Evolutionary conservation across 108 stramenopile species (phyloP), one percentile per base, ranked within the genome.

Genomic region (Cyclostephanos tholiformis): DNA sequence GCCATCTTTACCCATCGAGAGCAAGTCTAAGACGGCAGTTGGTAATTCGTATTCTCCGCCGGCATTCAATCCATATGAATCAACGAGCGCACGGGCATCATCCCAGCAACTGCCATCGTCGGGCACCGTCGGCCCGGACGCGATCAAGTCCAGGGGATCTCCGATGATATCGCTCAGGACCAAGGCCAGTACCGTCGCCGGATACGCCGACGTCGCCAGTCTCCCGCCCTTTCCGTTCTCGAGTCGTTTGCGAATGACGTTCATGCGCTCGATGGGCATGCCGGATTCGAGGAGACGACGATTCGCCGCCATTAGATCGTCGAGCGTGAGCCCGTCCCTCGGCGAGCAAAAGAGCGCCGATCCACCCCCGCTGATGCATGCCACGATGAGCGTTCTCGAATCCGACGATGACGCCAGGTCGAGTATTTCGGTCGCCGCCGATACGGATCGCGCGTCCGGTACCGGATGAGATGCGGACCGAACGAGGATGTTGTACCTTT

Each of bases 71-170:
- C 85, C 74, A 73, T 86, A 84, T 44, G 80, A 73, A 20, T 88
- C 29, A 2, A 90, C 87, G 49, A 92, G 69, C 25, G 61, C 23
- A 72, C 77, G 84, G 23, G 89, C 91, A 71, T 89, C 88, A 25
- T 71, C 55, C 79, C 79, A 86, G 8, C 49, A 36, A 39, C 83
- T 86, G 46, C 76, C 82, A 26, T 78, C 78, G 74, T 91, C 91
- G 36, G 89, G 87, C 27, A 94, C 92, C 8, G 94, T 92, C 2
- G 94, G 94, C 26, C 94, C 94, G 69, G 86, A 87, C 17, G 94
- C 94, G 72, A 95, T 95, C 77, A 95, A 78, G 84, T 91, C 90
- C 16, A 95, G 67, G 29, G 91, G 91, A 83, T 95, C 94, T n/a
- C 94, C 94, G 48, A 95, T 80, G n/a, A 95, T 86, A 62, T 89